Conservation (phyloP, 2,329 filamentous ascomycete species). For the Fusarium tuaranense region DNA sequence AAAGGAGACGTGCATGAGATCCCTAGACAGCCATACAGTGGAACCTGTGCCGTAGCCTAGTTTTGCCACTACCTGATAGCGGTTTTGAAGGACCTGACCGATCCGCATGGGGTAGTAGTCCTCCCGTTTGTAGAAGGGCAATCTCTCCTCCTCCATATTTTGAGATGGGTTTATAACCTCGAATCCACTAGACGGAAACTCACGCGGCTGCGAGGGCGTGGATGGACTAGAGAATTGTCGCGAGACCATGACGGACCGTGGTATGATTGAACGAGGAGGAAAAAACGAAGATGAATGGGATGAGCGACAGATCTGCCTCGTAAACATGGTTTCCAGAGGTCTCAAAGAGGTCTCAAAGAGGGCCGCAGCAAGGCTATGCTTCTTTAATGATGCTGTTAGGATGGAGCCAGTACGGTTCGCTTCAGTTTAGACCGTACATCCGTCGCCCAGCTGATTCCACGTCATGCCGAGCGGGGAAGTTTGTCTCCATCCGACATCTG, state of each 20-base stretch:
- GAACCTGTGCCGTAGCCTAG: not conserved
- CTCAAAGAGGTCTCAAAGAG: too few relatives aligned
- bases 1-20: not conserved
- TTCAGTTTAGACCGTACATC: too few relatives aligned
- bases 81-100: not conserved
- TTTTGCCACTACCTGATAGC: not conserved
- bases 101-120: not conserved
- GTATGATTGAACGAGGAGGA: not conserved
- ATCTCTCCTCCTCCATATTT: not conserved
- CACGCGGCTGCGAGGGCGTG: not conserved
- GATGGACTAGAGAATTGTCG: not conserved
- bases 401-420: too few relatives aligned
- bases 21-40: not conserved
- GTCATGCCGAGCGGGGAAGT: not conserved
- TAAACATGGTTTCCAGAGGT: too few relatives aligned
- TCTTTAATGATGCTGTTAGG: too few relatives aligned
- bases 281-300: not conserved
- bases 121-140: not conserved
- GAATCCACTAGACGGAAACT: not conserved
- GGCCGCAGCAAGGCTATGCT: too few relatives aligned
- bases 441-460: too few relatives aligned
- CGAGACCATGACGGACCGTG: not conserved
- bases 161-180: not conserved
- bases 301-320: not conserved
- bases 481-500: not conserved